Base-by-base conservation (phyloP, 1,284 basidiomycete genomes). In the Xerocomus amazonicus region DNA sequence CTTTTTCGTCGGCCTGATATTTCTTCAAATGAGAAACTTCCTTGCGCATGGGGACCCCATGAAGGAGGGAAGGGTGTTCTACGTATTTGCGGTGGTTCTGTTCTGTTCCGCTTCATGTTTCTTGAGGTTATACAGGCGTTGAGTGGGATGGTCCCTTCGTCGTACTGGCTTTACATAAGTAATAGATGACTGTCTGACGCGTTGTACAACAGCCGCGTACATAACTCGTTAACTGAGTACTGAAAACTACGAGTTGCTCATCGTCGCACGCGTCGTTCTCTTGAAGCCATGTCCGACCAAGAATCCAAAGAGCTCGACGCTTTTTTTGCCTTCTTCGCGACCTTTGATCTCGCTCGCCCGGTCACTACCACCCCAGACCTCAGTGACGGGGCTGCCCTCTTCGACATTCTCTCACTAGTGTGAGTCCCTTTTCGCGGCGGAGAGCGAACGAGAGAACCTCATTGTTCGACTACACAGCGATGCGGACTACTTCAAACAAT, bases 11-110 rank as follows among this genome's bases (percentile, higher is more conserved):
- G 90, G 90, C 4, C 72, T 93, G 3, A 68, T 82, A 28, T 97
- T 97, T 71, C 74, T 96, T 13, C 90, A 91, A 0, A 68, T 96
- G 37, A 83, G 91, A 45, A 84, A 91, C 65, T 61, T 79, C 17
- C 75, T 96, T 33, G 75, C 87, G 9, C 74, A 76, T 2, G 83
- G 79, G 3, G 81, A 87, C 48, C 71, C 75, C 13, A 62, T 69
- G 60, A 84, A 85, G 58, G 85, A 91, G 62, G 91, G 91, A 16
- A 75, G 86, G 45, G 82, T 93, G 3, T 94, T 94, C 65, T 92
- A 88, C 60, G 72, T 92, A 7, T 94, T 93, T 61, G 84, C 79
- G 3, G 70, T 58, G 4, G 57, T 78, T 9, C 64, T 87, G 31
- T 56, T 66, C n/a, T 47, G 66, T 42, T 73, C 72, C 3, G 63